Evolutionary conservation across 2,329 filamentous ascomycete genomes (phyloP).

Genomic region (Rutstroemia sp.): DNA sequence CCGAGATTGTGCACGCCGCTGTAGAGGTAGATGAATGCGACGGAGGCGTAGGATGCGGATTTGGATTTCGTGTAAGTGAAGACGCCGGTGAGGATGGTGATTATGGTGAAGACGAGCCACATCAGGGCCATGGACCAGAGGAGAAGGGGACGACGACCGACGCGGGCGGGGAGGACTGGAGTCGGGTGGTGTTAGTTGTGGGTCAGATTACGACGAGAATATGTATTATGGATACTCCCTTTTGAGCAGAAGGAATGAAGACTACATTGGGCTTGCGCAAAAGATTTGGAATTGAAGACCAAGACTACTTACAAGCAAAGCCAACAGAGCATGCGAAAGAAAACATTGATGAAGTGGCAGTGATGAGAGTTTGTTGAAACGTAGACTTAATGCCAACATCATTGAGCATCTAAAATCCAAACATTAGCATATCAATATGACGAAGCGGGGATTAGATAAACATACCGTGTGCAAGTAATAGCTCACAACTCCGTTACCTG

Average conservation of each 20-base stretch:
- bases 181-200: too few relatives aligned
- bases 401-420: constrained; percentile 13
- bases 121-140: constrained; percentile 17
- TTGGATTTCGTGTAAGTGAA: constrained; percentile 15
- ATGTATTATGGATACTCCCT: too few relatives aligned
- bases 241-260: too few relatives aligned
- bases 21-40: constrained; percentile 37
- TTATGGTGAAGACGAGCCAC: constrained; percentile 30
- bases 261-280: not conserved
- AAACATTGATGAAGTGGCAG: constrained; percentile 24
- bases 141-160: constrained; percentile 19
- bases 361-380: constrained; percentile 19
- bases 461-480: constrained; percentile 32
- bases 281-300: not conserved
- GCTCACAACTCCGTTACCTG: constrained; percentile 17
- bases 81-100: constrained; percentile 17
- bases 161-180: constrained; percentile 30
- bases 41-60: constrained; percentile 27
- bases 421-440: not conserved
- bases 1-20: constrained; percentile 42
- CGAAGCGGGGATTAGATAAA: not conserved
- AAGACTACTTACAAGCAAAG: constrained; percentile 31
- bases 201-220: too few relatives aligned
- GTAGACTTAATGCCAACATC: constrained; percentile 17
- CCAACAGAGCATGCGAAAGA: constrained; percentile 36